Percentiles rank a stretch among this genome's conserved stretches.
Evolutionary conservation across 2,329 filamentous ascomycete genomes (phyloP).

Genomic region (Penicillium thymicola): DNA sequence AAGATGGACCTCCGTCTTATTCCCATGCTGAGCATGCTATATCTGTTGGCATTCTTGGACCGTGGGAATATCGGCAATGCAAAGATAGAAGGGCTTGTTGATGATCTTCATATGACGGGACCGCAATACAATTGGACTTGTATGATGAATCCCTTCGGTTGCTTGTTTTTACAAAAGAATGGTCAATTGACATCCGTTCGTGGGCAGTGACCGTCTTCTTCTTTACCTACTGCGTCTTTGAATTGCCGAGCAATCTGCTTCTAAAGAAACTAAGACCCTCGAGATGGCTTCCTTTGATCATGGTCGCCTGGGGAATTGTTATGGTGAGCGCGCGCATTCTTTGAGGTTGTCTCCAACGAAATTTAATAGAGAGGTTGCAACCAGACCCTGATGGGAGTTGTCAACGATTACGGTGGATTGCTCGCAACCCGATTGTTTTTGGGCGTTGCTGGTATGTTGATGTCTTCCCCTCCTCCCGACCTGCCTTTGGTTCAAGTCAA

Average conservation of each 20-base stretch:
- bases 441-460: constrained; percentile 33
- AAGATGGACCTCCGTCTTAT: constrained; percentile 30
- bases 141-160: constrained; percentile 5
- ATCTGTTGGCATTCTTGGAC: constrained; percentile 34
- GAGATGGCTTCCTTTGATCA: constrained; percentile 31
- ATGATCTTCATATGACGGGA: constrained; percentile 30
- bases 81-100: constrained; percentile 31
- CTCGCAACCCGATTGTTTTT: constrained; percentile 47
- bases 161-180: not conserved
- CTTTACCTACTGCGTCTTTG: constrained; percentile 24
- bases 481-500: not conserved
- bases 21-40: constrained; percentile 28
- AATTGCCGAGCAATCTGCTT: constrained; percentile 20
- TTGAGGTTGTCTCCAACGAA: not conserved
- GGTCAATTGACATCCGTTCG: not conserved
- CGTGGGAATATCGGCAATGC: constrained; percentile 38
- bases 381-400: constrained; percentile 48
- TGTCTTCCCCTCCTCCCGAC: not conserved
- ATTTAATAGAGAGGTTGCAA: not conserved
- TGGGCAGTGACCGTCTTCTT: constrained; percentile 31
- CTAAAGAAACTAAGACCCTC: constrained; percentile 27
- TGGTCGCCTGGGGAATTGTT: constrained; percentile 47
- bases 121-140: constrained; percentile 32
- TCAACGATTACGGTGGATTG: constrained; percentile 46
- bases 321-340: constrained; percentile 28